Evolutionary conservation across 805 yeast genomes (phyloP), one percentile per base, ranked within the genome.

Genomic region (Hyphopichia homilentoma): DNA sequence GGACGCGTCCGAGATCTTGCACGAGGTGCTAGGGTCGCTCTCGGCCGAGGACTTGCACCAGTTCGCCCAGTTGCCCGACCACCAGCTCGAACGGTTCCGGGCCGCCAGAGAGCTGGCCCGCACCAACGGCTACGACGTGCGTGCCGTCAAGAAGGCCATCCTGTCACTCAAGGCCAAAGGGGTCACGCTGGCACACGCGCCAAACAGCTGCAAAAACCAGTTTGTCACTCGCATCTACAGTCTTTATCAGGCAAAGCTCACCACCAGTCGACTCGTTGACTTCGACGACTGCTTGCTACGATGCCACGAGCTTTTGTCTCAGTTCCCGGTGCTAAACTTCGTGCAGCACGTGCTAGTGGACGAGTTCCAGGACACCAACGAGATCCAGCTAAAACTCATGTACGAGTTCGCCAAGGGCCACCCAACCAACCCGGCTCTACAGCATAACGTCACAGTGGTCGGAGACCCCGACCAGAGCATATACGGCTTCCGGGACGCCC

Each of bases 401-500:
- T 71, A 70, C 39, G 59, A 64, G 30, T 62, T 66, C 46, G 65
- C 70, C 2, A 35, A 37, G 25, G 64, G 64, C 7, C 49, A 54
- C 36, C 63, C 71, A 24, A 47, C 55, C 3, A 53, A 58, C 13
- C 18, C 39, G 5, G 18, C 27, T 5, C 25, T 50, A 13, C 67
- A 65, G 22, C 52, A 77, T 39, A 80, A 80, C 36, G 71, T 90
- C 6, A 85, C 97, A 0, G 80, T 88, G 1, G 97, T 90, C 2
- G 98, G 98, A 1, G 98, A 90, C 51, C 96, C 96, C 0, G 96
- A 93, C 55, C 98, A 90, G 57, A 81, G 95, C 49, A 90, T 90
- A 15, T 90, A 93, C 54, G 87, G 82, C 0, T 90, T 90, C 45
- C 65, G 97, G 39, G 79, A 81, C 47, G 97, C 97, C 0, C 77